Evolutionary conservation across 768 basidiomycete species (phyloP).

Genomic region (Pleurotus tuoliensis): DNA sequence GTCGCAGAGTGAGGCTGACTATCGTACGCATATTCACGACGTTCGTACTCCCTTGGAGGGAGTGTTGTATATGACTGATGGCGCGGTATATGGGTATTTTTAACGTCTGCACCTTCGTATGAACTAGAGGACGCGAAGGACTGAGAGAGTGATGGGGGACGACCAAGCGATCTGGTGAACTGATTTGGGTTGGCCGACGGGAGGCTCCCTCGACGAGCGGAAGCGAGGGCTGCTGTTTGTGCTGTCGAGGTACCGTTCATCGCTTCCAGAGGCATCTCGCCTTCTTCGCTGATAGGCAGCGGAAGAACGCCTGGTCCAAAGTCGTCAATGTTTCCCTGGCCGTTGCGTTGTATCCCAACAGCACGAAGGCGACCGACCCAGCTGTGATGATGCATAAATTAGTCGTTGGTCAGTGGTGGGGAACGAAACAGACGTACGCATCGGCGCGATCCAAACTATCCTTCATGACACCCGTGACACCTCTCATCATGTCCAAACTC

Average conservation of each 20-base stretch:
- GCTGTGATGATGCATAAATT: slow-evolving; percentile 29
- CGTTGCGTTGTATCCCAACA: slow-evolving; percentile 66
- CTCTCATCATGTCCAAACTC: slow-evolving; percentile 89
- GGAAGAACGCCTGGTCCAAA: slow-evolving; percentile 13
- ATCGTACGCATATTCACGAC: background rate
- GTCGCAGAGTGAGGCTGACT: background rate
- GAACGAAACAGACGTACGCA: slow-evolving; percentile 44
- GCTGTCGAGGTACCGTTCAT: background rate
- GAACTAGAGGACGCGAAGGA: background rate
- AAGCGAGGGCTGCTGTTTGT: background rate
- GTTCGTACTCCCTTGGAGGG: background rate
- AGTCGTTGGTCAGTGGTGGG: slow-evolving; percentile 1
- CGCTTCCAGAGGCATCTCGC: background rate
- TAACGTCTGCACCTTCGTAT: background rate
- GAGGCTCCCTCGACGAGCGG: background rate
- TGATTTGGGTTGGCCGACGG: background rate
- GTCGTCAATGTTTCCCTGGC: slow-evolving; percentile 14
- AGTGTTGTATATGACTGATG: background rate
- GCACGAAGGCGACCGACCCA: slow-evolving; percentile 83
- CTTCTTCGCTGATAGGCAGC: slow-evolving; percentile 9
- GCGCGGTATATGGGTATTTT: background rate
- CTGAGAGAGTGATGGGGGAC: background rate
- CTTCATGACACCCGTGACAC: slow-evolving; percentile 83
- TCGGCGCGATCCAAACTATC: slow-evolving; percentile 88
- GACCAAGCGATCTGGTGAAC: background rate